phyloP scores from a whole-genome alignment of 176 grass and related monocot genomes.

The Secale cereale region DNA sequence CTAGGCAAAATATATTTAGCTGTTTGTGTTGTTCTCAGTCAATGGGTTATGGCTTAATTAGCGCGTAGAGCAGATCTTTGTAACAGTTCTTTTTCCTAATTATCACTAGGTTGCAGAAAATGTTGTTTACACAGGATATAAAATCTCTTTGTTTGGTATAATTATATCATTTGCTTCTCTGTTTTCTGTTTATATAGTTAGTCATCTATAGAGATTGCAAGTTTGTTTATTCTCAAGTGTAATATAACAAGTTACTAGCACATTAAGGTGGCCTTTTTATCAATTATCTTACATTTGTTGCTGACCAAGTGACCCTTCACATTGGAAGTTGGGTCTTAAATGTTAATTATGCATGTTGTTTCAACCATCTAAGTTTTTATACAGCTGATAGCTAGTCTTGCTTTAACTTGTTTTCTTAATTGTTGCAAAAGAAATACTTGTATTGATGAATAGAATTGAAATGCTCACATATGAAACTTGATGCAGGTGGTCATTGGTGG shows the following conservation, averaged over 20 bases:
- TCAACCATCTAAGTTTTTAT: background rate
- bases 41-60: background rate
- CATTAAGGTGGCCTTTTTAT: background rate
- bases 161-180: too few relatives aligned
- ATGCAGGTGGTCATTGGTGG: constrained; percentile 63
- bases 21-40: background rate
- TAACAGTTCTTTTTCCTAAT: background rate
- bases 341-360: background rate
- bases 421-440: too few relatives aligned
- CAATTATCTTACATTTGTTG: background rate
- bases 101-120: background rate
- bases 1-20: too few relatives aligned
- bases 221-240: background rate
- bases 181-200: too few relatives aligned
- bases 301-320: background rate
- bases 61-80: background rate
- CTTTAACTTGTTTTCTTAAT: background rate
- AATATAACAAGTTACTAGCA: background rate
- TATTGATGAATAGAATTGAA: background rate
- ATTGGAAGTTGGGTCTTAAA: background rate
- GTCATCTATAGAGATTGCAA: background rate
- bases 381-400: background rate
- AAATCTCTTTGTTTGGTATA: too few relatives aligned
- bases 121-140: background rate
- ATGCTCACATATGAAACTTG: background rate